Base-by-base conservation (phyloP, 768 basidiomycete species). In the Tulasnella sp. region DNA sequence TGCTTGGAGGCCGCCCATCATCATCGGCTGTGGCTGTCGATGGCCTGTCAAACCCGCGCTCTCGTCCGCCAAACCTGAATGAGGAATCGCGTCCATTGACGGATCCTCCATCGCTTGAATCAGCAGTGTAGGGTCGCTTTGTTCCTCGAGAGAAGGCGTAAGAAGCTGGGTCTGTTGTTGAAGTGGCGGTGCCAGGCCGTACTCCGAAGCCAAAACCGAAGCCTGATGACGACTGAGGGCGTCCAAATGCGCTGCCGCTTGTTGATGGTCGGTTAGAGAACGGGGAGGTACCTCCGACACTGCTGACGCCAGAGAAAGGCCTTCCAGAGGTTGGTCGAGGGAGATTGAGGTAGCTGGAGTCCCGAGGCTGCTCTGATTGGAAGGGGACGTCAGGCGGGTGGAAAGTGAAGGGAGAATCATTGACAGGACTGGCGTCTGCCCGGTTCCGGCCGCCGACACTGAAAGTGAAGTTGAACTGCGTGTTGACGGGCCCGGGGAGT, bases 111-210 rank as follows among this genome's bases (percentile, higher is more conserved):
- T 80, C 79, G 54, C 77, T 78, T 80, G 79, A 80, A 74, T 75
- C 79, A 34, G 79, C 79, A n/a, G 79, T 80, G 72, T 80, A 73
- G 34, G 79, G 79, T 80, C 79, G 69, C 72, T 80, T 80, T 2
- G 73, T 75, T n/a, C 79, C 79, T 80, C 79, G 69, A 44, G 79
- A 80, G 79, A 80, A 74, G 73, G 72, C 79, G 79, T 80, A 80
- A 46, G 79, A 80, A 42, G 79, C 79, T 37, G 79, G 79, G 72
- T 80, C 79, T 75, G 79, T 80, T 72, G 79, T 80, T 22, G 79
- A 80, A 28, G 72, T 75, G 46, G 72, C 73, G 8, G 79, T 80
- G 34, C 79, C 79, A 50, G 79, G 79, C 18, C 77, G 77, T 60
- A 60, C 54, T 41, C 77, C 50, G 60, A 18, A 78, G 14, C 50